Base-by-base conservation (phyloP, 1,284 basidiomycete species). In the Pseudozyma tsukubaensis region DNA sequence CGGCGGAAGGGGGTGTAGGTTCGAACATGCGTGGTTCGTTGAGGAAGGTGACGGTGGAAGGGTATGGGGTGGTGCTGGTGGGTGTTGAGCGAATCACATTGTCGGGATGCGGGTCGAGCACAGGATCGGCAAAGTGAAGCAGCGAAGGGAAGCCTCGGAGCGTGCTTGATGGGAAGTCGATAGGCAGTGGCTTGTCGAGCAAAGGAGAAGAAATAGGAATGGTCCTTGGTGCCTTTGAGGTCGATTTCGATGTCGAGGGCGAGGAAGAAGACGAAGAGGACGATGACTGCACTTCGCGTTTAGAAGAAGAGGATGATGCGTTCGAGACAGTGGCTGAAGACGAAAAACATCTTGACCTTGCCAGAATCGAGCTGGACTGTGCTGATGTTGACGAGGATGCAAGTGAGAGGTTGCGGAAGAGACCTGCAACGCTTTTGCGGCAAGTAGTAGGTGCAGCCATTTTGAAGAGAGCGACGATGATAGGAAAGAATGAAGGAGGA, bases 121-220 rank as follows among this genome's bases (percentile, higher is more conserved):
- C 64, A 18, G 81, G 83, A 50, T 84, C 78, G 56, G 82, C 81
- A 56, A 76, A 68, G 42, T 80, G 63, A 32, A 85, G 75, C 29
- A 82, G 53, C 16, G 73, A 76, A 11, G 81, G 81, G 63, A 82
- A 82, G 39, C 57, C 32, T 36, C 66, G 50, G 11, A 80, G 71
- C 14, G 76, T 77, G 48, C 42, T 49, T 1, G 55, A 61, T 2
- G 73, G 65, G 50, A 79, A 79, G 40, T 66, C 36, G 49, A 79
- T 59, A 50, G 78, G 78, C 56, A 79, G 55, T 21, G 76, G 76
- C 55, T 67, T 68, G 58, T 79, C 72, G 34, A 74, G 76, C 67
- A 79, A 54, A 4, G 78, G 72, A 16, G 72, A 74, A 1, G 66
- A 66, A 5, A 43, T 36, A 0, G 72, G 72, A 21, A 73, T 57